phyloP scores from a whole-genome alignment of 768 basidiomycete genomes.

The Neoboletus subvelutipes region DNA sequence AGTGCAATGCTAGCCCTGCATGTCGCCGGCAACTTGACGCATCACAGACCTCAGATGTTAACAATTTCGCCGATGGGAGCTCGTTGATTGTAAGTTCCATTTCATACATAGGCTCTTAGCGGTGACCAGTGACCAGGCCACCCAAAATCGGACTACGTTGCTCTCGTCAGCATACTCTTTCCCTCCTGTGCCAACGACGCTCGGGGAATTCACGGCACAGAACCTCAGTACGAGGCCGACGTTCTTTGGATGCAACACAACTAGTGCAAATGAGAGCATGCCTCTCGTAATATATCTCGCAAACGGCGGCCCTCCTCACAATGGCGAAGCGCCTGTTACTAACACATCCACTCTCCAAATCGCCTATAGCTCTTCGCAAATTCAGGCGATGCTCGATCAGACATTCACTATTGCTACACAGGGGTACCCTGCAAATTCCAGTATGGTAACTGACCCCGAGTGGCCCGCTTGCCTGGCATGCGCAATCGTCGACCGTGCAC shows the following conservation, averaged over 20 bases:
- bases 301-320: conserved; percentile 46
- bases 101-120: background rate
- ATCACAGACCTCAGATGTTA: conserved; percentile 14
- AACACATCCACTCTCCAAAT: conserved; percentile 44
- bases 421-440: conserved; percentile 34
- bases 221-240: conserved; percentile 40
- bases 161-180: conserved; percentile 35
- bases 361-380: conserved; percentile 36
- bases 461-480: conserved; percentile 55
- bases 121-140: conserved; percentile 16
- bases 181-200: conserved; percentile 30
- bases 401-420: conserved; percentile 44
- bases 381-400: conserved; percentile 47
- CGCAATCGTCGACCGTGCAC: conserved; percentile 48
- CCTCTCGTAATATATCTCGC: conserved; percentile 62
- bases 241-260: conserved; percentile 46
- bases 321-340: conserved; percentile 38
- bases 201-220: conserved; percentile 33
- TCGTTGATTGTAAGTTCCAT: conserved; percentile 26
- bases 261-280: conserved; percentile 28
- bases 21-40: background rate
- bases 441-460: conserved; percentile 34
- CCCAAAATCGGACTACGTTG: conserved; percentile 41
- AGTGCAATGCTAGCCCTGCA: conserved; percentile 1
- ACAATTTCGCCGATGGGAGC: conserved; percentile 24